Evolutionary conservation across 305 asterid species (phyloP), one percentile per base, ranked within the genome.

Genomic region (Ilex paraguariensis): DNA sequence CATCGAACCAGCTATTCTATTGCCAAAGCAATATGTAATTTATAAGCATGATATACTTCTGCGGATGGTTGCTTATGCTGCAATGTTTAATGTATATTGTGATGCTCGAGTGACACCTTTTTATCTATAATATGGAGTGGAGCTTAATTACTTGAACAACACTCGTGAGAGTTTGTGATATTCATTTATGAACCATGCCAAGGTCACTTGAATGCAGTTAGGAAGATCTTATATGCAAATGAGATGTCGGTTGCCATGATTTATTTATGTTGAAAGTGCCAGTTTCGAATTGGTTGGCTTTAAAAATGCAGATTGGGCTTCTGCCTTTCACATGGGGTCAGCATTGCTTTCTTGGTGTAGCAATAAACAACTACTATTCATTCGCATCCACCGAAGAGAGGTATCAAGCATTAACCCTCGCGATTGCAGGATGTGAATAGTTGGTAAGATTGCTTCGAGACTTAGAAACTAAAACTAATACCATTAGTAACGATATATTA

Each of bases 391-490:
- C 85, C 69, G 91, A 86, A 86, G 97, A 87, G 95, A 93, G 96
- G 96, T 90, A 87, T 81, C 89, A 76, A 82, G 95, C 96, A 76
- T 86, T 90, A 81, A 79, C 80, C 94, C 90, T 84, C 91, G 80
- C 82, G 88, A 80, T 79, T 86, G 93, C 94, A 75, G 94, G 93
- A 81, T 82, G 86, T 83, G 80, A 76, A 81, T 90, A 85, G 99
- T 90, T 84, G 96, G 99, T 93, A 93, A 93, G 99, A 90, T 83
- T 87, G 95, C 96, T 87, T 89, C 61, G 84, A 81, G 98, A 86
- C 97, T 90, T 76, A 74, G 90, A 86, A 82, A 70, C 85, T 84
- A 75, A 87, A 82, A 77, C 81, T 77, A 78, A 72, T 85, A 77
- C 71, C 82, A 74, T 77, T 80, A 21, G 78, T 66, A 70, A 80